Evolutionary conservation across 2,329 filamentous ascomycete species (phyloP).

Genomic region (Leptographium wingfieldii): DNA sequence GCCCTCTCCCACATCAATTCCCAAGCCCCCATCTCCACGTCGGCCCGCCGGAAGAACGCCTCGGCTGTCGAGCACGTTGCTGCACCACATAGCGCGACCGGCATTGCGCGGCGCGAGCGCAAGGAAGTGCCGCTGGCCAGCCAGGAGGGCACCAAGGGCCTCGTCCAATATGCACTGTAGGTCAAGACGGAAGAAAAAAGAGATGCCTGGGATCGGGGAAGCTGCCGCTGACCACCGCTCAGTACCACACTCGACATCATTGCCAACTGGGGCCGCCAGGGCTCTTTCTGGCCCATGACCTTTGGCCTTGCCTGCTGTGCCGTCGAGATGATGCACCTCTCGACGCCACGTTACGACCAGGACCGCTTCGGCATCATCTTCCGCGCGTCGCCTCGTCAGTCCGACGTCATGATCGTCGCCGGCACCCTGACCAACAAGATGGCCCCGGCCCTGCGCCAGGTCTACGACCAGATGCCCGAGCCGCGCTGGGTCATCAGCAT

Average conservation of each 20-base stretch:
- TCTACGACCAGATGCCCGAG: constrained; percentile 94
- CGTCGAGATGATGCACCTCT: constrained; percentile 87
- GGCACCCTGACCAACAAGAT: constrained; percentile 94
- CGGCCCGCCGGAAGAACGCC: constrained; percentile 50
- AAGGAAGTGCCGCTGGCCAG: constrained; percentile 66
- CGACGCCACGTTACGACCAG: constrained; percentile 78
- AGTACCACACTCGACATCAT: constrained; percentile 70
- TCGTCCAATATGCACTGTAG: constrained; percentile 77
- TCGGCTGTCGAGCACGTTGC: constrained; percentile 32
- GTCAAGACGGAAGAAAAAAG: constrained; percentile 21
- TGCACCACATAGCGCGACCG: constrained; percentile 29
- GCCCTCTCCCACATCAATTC: constrained; percentile 37
- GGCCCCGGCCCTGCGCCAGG: constrained; percentile 78
- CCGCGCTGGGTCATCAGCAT: constrained; percentile 70
- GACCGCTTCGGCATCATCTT: constrained; percentile 85
- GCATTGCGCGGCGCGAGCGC: constrained; percentile 42
- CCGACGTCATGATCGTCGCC: constrained; percentile 88
- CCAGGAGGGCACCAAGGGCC: constrained; percentile 68
- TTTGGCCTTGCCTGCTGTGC: constrained; percentile 84
- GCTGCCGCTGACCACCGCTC: constrained; percentile 4
- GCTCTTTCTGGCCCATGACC: constrained; percentile 78
- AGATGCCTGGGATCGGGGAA: not conserved
- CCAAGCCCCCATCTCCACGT: constrained; percentile 52
- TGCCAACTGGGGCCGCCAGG: constrained; percentile 73
- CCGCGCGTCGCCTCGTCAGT: constrained; percentile 74